These are phyloP conservation scores for Solanum habrochaites DNA, from an alignment of 257 asterid species.

Conservation along the genomic window DNA sequence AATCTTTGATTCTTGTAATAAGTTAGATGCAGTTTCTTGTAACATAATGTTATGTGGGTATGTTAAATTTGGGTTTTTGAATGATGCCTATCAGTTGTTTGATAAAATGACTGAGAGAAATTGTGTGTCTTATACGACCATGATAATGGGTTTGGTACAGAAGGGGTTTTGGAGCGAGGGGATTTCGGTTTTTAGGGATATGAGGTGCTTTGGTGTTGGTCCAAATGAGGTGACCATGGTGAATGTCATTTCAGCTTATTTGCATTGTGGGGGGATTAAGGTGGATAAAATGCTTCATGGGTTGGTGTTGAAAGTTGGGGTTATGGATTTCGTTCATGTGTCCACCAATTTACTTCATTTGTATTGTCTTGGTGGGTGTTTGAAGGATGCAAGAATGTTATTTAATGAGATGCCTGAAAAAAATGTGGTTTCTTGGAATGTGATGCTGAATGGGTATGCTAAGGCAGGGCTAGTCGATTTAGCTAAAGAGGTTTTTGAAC, in stretches of 20 bases:
- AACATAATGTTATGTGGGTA: constrained; percentile 67
- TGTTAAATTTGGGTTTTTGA: constrained; percentile 30
- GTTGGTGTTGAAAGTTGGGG: constrained; percentile 61
- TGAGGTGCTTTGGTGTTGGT: constrained; percentile 47
- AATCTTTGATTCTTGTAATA: constrained; percentile 29
- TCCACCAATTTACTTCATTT: constrained; percentile 65
- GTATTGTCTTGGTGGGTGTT: constrained; percentile 29
- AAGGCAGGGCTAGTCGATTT: constrained; percentile 48
- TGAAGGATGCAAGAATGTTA: constrained; percentile 36
- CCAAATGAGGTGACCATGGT: constrained; percentile 81
- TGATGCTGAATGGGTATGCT: constrained; percentile 79
- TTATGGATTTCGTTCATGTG: constrained; percentile 35
- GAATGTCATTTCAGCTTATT: constrained; percentile 49
- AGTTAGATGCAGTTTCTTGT: constrained; percentile 48
- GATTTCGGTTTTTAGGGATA: constrained; percentile 40
- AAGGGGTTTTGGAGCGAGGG: constrained; percentile 38
- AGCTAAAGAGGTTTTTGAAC: constrained; percentile 48
- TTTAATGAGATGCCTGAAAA: constrained; percentile 44
- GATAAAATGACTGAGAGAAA: constrained; percentile 60
- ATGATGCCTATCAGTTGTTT: constrained; percentile 54
- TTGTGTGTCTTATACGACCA: constrained; percentile 64
- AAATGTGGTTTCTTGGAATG: constrained; percentile 80
- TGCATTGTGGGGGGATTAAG: constrained; percentile 25
- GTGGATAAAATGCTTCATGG: constrained; percentile 54
- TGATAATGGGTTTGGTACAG: constrained; percentile 67